Percentiles rank a stretch among this genome's conserved stretches.
Conservation (phyloP, 768 basidiomycete species). For the Epithele typhae region DNA sequence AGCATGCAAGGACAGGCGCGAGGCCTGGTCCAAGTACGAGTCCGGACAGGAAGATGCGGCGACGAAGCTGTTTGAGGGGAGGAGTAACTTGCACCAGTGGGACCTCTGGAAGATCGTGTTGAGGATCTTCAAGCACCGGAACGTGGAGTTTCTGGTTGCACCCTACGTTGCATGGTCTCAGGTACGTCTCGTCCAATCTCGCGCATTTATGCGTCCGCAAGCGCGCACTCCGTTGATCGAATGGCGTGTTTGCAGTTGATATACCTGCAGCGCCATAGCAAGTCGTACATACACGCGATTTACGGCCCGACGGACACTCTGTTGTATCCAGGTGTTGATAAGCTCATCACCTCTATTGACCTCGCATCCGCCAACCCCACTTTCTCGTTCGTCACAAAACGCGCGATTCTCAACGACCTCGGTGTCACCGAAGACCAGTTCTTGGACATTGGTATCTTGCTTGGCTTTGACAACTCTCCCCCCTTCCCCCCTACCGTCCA, state of each 20-base stretch:
- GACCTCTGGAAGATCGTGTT: slow-evolving; percentile 94
- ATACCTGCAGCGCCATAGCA: slow-evolving; percentile 90
- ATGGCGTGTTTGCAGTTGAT: slow-evolving; percentile 57
- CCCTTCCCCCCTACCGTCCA: slow-evolving; percentile 81
- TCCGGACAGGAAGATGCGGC: slow-evolving; percentile 87
- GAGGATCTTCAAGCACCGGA: slow-evolving; percentile 88
- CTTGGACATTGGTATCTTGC: slow-evolving; percentile 87
- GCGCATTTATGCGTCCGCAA: slow-evolving; percentile 2
- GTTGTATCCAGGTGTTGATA: slow-evolving; percentile 83
- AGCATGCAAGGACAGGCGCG: slow-evolving; percentile 68
- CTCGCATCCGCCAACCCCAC: slow-evolving; percentile 60
- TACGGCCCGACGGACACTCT: slow-evolving; percentile 89
- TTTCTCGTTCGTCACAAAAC: slow-evolving; percentile 85
- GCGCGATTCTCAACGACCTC: slow-evolving; percentile 60
- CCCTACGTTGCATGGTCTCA: slow-evolving; percentile 96
- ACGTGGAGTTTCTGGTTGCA: slow-evolving; percentile 94
- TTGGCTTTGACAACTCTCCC: slow-evolving; percentile 80
- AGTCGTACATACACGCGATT: slow-evolving; percentile 92
- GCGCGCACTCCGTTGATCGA: neutral
- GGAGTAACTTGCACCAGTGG: slow-evolving; percentile 69
- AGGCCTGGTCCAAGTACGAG: slow-evolving; percentile 95
- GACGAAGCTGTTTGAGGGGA: slow-evolving; percentile 75
- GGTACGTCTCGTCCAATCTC: slow-evolving; percentile 45
- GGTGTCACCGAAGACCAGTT: slow-evolving; percentile 84
- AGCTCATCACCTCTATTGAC: slow-evolving; percentile 86